Conservation (phyloP, 2,329 filamentous ascomycete genomes). For the Daldinia sp. region DNA sequence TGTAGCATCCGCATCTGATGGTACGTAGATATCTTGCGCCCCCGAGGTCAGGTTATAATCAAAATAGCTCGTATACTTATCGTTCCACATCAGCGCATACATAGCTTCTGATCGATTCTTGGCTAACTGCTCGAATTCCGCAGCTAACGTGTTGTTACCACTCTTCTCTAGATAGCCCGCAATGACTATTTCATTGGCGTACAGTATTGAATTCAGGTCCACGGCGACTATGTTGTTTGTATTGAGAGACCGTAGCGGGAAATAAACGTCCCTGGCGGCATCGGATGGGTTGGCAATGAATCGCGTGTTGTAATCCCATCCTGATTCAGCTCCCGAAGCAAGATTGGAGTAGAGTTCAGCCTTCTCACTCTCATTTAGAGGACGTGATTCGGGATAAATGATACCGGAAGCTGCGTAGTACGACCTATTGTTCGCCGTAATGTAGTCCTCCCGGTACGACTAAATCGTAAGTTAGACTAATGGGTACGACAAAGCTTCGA, state of each 20-base stretch:
- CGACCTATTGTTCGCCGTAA: constrained; percentile 72
- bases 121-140: constrained; percentile 64
- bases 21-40: constrained; percentile 67
- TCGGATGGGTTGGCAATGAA: constrained; percentile 70
- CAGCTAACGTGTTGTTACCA: constrained; percentile 64
- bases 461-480: constrained; percentile 5
- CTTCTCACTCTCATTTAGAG: constrained; percentile 66
- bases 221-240: constrained; percentile 69
- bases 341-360: constrained; percentile 70
- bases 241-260: constrained; percentile 74
- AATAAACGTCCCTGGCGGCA: constrained; percentile 70
- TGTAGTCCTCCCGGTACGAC: constrained; percentile 74
- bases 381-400: constrained; percentile 65
- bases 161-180: constrained; percentile 64
- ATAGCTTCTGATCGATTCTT: constrained; percentile 70
- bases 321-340: constrained; percentile 73
- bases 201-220: constrained; percentile 76
- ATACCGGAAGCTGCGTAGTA: constrained; percentile 71
- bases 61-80: constrained; percentile 72
- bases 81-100: constrained; percentile 73
- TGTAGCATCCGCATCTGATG: constrained; percentile 61
- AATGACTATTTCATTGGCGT: constrained; percentile 72
- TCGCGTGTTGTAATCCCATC: constrained; percentile 72
- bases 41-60: constrained; percentile 75
- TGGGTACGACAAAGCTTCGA: neutral